These are phyloP conservation scores for Hanseniaspora occidentalis DNA, from an alignment of 805 yeast species.

Conservation along the genomic window DNA sequence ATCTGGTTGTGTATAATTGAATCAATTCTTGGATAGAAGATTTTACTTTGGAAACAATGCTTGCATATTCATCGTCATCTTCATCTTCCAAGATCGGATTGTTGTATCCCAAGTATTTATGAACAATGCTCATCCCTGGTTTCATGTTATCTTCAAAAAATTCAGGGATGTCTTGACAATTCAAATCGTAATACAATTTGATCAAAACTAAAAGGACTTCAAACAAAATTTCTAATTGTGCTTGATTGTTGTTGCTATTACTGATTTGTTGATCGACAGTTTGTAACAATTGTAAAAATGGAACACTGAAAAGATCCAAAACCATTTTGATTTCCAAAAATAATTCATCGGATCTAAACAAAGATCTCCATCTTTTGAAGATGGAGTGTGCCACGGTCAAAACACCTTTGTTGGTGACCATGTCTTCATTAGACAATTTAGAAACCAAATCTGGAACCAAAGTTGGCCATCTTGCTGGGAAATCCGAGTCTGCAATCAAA, in stretches of 20 bases:
- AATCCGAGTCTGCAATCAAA: conserved; percentile 88
- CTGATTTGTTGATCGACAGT: conserved; percentile 57
- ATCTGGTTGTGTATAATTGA: conserved; percentile 77
- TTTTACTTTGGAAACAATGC: conserved; percentile 57
- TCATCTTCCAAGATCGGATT: conserved; percentile 42
- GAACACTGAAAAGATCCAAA: conserved; percentile 65
- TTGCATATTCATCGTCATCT: conserved; percentile 52
- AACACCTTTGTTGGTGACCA: conserved; percentile 71
- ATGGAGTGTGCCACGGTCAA: conserved; percentile 89
- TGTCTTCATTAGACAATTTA: conserved; percentile 51
- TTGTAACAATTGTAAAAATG: conserved; percentile 60
- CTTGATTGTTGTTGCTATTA: conserved; percentile 31
- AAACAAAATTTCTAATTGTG: conserved; percentile 42
- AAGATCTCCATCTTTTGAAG: conserved; percentile 93
- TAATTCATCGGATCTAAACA: conserved; percentile 81
- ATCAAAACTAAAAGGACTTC: conserved; percentile 60
- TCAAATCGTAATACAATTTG: conserved; percentile 83
- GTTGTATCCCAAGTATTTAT: conserved; percentile 59
- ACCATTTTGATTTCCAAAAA: conserved; percentile 82
- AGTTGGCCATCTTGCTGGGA: conserved; percentile 81
- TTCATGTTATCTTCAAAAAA: conserved; percentile 86
- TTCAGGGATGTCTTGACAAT: conserved; percentile 97
- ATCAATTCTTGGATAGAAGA: conserved; percentile 76
- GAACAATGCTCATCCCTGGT: conserved; percentile 66
- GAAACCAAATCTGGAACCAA: conserved; percentile 62